These are phyloP conservation scores for Triglochin maritima DNA, from an alignment of 106 monocot genomes.

Conservation along the genomic window DNA sequence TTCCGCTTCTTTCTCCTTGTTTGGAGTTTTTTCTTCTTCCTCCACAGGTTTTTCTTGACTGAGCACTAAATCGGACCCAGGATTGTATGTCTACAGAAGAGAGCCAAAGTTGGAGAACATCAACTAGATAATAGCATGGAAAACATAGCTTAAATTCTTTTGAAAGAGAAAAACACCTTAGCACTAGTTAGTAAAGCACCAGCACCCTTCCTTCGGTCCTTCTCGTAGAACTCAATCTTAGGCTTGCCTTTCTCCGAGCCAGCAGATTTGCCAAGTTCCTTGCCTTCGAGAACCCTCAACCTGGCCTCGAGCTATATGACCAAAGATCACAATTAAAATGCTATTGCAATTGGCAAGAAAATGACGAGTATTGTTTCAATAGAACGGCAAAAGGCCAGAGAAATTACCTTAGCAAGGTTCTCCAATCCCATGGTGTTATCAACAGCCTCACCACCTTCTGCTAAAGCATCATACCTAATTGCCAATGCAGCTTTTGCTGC, in stretches of 20 bases:
- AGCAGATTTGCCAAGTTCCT: constrained; percentile 71
- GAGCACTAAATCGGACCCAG: constrained; percentile 49
- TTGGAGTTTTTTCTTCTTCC: constrained; percentile 9
- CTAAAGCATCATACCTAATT: constrained; percentile 87
- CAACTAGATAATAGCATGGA: not conserved
- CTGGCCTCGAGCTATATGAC: constrained; percentile 57
- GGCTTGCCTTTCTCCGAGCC: constrained; percentile 82
- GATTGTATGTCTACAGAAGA: constrained; percentile 48
- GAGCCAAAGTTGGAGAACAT: not conserved
- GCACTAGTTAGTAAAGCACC: constrained; percentile 71
- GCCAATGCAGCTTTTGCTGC: constrained; percentile 81
- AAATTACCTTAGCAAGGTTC: constrained; percentile 67
- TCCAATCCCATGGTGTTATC: constrained; percentile 80
- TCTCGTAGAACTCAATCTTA: constrained; percentile 90
- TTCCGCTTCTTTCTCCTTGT: constrained; percentile 24
- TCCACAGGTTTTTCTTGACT: constrained; percentile 2
- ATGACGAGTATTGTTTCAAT: not conserved
- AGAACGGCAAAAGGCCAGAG: not conserved
- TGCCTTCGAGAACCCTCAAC: constrained; percentile 79
- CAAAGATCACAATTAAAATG: not conserved
- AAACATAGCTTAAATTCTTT: not conserved
- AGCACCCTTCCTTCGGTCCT: constrained; percentile 81
- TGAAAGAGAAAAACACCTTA: constrained; percentile 38
- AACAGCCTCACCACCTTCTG: constrained; percentile 28
- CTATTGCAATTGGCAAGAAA: not conserved